Base-by-base conservation (phyloP, 495 filamentous ascomycete species). In the Hypoxylon trugodes region DNA sequence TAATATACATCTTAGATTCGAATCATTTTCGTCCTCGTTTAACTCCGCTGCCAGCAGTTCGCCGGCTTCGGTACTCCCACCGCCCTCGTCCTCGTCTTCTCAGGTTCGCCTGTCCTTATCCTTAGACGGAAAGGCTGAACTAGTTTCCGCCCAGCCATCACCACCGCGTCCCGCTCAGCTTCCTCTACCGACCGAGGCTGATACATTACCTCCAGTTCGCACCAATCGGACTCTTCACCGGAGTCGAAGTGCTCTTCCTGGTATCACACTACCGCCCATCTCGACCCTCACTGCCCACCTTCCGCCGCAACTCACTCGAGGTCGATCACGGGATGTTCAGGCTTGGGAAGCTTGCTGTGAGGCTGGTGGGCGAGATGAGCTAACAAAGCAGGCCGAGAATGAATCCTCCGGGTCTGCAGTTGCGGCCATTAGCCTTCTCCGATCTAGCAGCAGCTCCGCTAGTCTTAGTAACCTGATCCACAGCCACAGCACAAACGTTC, bases 291-390 rank as follows among this genome's bases (percentile, higher is more conserved):
- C 84, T 42, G 81, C 85, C 38, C 90, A 85, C 69, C 85, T 85
- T 50, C 82, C 72, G 13, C 79, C 77, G 4, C 74, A 75, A 6
- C 58, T 84, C 3, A 66, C 70, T 4, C 76, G 86, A 59, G 92
- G 93, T 22, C 84, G 92, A 33, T 95, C 91, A 36, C 83, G 91
- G 28, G 90, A 96, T 73, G 87, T 90, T 12, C 85, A 90, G 24
- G 89, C 87, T 26, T 96, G 93, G 93, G 89, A 95, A 71, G 89
- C 89, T 58, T 88, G 86, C 75, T 90, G 88, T 69, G 90, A 91
- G 66, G 84, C 82, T 6, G 87, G 91, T 54, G 87, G 84, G 48
- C 83, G 87, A 9, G 87, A 89, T 71, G 85, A 89, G 37, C 73
- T 96, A 37, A 90, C 86, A 6, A 83, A 82, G 4, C 88, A 89